Evolutionary conservation across 257 asterid genomes (phyloP).

Genomic region (Lithospermum erythrorhizon): DNA sequence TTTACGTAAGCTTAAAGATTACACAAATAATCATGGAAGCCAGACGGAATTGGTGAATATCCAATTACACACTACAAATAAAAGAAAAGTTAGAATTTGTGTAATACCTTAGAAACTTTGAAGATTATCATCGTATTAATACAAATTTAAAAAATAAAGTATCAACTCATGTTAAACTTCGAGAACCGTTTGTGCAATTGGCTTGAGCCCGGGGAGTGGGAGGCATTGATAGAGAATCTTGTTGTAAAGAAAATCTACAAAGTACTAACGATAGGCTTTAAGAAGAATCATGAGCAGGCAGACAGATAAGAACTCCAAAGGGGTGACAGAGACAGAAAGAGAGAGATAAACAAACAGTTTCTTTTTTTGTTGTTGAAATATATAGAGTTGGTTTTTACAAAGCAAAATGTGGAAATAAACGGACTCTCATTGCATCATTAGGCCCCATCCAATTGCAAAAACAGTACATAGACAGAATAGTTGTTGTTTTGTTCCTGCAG

Average conservation of each 20-base stretch:
- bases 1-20: too few relatives aligned
- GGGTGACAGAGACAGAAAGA: conserved; percentile 11
- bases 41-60: too few relatives aligned
- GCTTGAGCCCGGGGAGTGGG: conserved; percentile 2
- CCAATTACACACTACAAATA: too few relatives aligned
- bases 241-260: conserved; percentile 6
- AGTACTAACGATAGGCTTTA: conserved; percentile 3
- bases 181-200: too few relatives aligned
- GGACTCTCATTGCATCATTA: conserved; percentile 5
- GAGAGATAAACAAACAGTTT: conserved; percentile 2
- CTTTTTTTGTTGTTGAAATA: conserved; percentile 5
- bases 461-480: neutral
- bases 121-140: too few relatives aligned
- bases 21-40: too few relatives aligned
- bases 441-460: conserved; percentile 1
- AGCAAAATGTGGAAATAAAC: conserved; percentile 5
- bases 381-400: conserved; percentile 10
- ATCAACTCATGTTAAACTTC: too few relatives aligned
- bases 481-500: conserved; percentile 19
- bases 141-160: too few relatives aligned
- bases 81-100: too few relatives aligned
- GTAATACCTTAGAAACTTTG: too few relatives aligned
- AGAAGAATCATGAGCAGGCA: conserved; percentile 21
- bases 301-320: too few relatives aligned
- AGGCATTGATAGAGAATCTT: conserved; percentile 15